These are phyloP conservation scores for Thermothelomyces thermophilus DNA, from an alignment of 2,329 filamentous ascomycete species.

Conservation along the genomic window DNA sequence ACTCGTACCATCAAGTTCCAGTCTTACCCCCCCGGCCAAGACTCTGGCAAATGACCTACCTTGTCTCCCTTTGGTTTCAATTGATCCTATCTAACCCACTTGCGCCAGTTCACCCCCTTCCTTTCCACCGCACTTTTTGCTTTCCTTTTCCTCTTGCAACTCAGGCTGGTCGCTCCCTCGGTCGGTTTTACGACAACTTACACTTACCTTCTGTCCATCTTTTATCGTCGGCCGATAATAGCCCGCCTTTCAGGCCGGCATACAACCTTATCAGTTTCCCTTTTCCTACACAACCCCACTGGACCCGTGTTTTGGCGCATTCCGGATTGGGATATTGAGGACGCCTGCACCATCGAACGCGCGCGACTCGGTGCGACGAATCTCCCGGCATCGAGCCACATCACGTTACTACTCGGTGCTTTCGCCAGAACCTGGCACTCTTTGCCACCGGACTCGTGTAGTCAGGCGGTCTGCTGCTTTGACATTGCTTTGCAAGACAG, in stretches of 20 bases:
- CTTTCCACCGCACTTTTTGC: slow-evolving; percentile 12
- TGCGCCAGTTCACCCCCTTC: slow-evolving; percentile 6
- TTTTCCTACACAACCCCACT: not conserved
- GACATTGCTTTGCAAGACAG: not conserved
- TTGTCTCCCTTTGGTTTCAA: slow-evolving; percentile 20
- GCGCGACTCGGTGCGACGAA: not conserved
- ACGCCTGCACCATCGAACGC: not conserved
- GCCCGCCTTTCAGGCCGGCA: not conserved
- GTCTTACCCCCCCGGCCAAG: slow-evolving; percentile 3
- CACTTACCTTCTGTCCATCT: not conserved
- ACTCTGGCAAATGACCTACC: slow-evolving; percentile 15
- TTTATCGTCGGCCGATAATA: not conserved
- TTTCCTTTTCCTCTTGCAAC: slow-evolving; percentile 9
- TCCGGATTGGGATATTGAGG: not conserved
- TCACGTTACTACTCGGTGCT: not conserved
- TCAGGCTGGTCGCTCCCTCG: slow-evolving; percentile 1
- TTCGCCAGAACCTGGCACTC: not conserved
- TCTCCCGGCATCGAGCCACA: not conserved
- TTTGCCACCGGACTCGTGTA: not conserved
- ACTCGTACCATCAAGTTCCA: not conserved
- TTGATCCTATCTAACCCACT: slow-evolving; percentile 16
- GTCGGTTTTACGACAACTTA: not conserved
- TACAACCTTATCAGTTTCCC: not conserved
- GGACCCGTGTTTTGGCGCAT: slow-evolving; percentile 2
- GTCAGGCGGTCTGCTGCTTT: not conserved